A percentile compares a stretch with the other conserved stretches of the same genome.
Evolutionary conservation across 2,329 filamentous ascomycete species (phyloP).

Genomic region (Stagonosporopsis cucurbitacearum): DNA sequence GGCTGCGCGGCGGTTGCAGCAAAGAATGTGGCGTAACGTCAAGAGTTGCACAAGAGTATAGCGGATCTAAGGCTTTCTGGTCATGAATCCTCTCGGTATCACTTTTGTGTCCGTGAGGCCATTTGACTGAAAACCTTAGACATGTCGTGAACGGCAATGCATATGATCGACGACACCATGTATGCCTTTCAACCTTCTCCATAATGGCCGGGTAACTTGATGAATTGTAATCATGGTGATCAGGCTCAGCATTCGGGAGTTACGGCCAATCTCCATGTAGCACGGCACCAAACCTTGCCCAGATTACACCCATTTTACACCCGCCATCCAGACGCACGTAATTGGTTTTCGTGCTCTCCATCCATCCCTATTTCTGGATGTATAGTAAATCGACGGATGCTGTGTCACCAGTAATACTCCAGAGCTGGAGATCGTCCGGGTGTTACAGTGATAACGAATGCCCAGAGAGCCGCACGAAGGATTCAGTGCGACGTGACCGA

Average conservation of each 20-base stretch:
- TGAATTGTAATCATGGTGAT: not conserved
- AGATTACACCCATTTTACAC: slow-evolving; percentile 5
- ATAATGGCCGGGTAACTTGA: too few species aligned
- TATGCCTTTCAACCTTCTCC: not conserved
- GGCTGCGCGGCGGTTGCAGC: slow-evolving; percentile 8
- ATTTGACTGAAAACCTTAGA: not conserved
- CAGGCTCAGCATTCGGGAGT: not conserved
- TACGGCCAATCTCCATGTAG: not conserved
- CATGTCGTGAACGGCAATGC: not conserved
- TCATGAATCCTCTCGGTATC: not conserved
- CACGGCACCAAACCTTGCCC: not conserved
- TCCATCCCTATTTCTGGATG: not conserved
- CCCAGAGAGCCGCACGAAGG: slow-evolving; percentile 3
- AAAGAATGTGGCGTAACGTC: slow-evolving; percentile 13
- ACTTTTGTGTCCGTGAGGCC: not conserved
- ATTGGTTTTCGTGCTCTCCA: not conserved
- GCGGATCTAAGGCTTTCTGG: slow-evolving; percentile 7
- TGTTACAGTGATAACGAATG: slow-evolving; percentile 9
- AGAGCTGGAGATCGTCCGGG: not conserved
- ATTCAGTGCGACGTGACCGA: not conserved
- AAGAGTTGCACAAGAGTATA: slow-evolving; percentile 12
- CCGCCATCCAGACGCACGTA: not conserved
- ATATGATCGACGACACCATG: not conserved
- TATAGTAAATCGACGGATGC: not conserved
- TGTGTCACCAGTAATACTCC: slow-evolving; percentile 1